Evolutionary conservation across 169 alveolate genomes (phyloP), one percentile per base, ranked within the genome.

Genomic region (Cystoisospora suis): DNA sequence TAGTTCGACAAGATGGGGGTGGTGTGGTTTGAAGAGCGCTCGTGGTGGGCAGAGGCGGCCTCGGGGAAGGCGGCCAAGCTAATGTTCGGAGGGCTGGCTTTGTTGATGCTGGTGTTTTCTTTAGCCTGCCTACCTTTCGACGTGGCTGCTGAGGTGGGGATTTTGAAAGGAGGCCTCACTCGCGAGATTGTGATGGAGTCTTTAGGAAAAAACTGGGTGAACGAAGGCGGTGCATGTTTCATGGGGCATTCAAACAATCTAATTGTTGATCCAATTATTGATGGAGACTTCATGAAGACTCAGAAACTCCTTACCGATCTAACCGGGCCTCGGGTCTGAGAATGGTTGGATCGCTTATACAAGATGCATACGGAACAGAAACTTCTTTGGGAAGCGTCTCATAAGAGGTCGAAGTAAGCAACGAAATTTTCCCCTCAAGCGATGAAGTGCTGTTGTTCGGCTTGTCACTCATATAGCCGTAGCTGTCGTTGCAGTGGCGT

Each of bases 241-340:
- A 5, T 65, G 77, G 77, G 77, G n/a, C 77, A 1, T 20, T 44
- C 77, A 23, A 3, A 44, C 44, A 12, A 65, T 65, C 77, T 65
- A 5, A 44, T 65, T 17, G 77, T 65, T 20, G 77, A 65, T 27
- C 77, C 77, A 36, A n/a, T n/a, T 2, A 36, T 65, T n/a, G 77
- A 65, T n/a, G 7, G 40, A 15, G 77, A 65, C 20, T 65, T 65
- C 77, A 65, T 65, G 77, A 65, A 1, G 77, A 1, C 77, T 7
- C 77, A 65, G 42, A n/a, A 65, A 32, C 45, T 86, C 77, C 61
- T 65, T 12, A 70, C 86, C 45, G 75, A 86, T 32, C 4, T 6
- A 12, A 70, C 86, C 34, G 91, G 91, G 29, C 91, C 75, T 34
- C 36, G 32, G 86, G 86, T 86, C 29, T 86, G 91, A 72, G n/a